phyloP scores from a whole-genome alignment of 2,329 filamentous ascomycete species.

The Aspergillus sp. region DNA sequence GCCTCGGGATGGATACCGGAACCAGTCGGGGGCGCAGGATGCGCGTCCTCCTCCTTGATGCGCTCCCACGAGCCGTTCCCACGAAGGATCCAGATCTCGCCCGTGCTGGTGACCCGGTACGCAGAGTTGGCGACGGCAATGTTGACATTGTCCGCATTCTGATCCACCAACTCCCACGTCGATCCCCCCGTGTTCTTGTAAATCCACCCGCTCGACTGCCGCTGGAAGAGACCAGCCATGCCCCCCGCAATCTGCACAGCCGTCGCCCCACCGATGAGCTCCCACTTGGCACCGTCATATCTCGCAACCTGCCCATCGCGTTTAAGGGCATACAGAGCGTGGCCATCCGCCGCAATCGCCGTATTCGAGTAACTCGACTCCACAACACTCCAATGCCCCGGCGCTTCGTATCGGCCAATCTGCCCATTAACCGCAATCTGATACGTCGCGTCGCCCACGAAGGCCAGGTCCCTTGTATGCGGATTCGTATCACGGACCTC shows the following conservation, averaged over 20 bases:
- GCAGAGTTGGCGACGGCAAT: constrained; percentile 1
- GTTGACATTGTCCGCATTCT: neutral
- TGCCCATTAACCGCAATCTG: neutral
- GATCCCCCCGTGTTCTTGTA: neutral
- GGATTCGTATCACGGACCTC: constrained; percentile 8
- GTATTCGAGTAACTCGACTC: neutral
- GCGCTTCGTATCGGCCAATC: neutral
- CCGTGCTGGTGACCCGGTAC: constrained; percentile 3
- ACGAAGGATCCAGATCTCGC: constrained; percentile 2
- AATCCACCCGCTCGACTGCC: neutral
- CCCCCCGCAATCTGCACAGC: constrained; percentile 1
- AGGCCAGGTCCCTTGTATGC: neutral
- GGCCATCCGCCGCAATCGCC: neutral
- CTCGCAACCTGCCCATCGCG: neutral
- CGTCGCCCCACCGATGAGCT: neutral
- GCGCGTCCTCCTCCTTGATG: neutral
- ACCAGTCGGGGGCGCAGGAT: neutral
- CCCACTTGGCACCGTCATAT: neutral
- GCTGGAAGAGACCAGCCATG: constrained; percentile 5
- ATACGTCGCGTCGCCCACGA: neutral
- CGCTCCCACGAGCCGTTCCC: neutral
- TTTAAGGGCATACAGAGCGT: neutral
- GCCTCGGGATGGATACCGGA: neutral
- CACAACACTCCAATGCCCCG: neutral
- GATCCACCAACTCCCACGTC: neutral